Evolutionary conservation across 257 asterid genomes (phyloP).

Genomic region (Paulownia fortunei): DNA sequence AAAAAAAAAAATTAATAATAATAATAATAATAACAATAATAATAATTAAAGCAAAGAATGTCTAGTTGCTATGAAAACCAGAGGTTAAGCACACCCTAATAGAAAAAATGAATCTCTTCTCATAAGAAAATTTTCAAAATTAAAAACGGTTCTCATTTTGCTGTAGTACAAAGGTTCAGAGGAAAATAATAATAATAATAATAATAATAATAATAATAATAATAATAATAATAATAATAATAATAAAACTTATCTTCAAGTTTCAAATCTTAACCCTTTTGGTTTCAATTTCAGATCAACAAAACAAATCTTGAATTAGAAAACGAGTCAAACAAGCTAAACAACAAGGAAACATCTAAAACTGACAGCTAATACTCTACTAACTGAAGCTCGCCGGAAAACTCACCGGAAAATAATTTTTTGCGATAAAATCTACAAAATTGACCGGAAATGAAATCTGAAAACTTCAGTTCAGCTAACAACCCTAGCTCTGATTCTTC

Average conservation of each 20-base stretch:
- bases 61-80: background rate
- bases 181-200: background rate
- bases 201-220: background rate
- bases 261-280: background rate
- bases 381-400: slow-evolving; percentile 36
- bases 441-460: slow-evolving; percentile 23
- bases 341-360: slow-evolving; percentile 3
- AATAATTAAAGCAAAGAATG: background rate
- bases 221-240: background rate
- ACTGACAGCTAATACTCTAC: slow-evolving; percentile 14
- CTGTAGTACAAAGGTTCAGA: background rate
- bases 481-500: slow-evolving; percentile 45
- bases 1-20: too few relatives aligned
- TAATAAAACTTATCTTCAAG: background rate
- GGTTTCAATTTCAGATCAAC: slow-evolving; percentile 20
- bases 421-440: slow-evolving; percentile 20
- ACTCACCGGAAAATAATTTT: slow-evolving; percentile 52
- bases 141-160: background rate
- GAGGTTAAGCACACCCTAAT: background rate
- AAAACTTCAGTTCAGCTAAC: slow-evolving; percentile 28
- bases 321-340: slow-evolving; percentile 25
- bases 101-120: background rate
- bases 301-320: slow-evolving; percentile 2
- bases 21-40: too few relatives aligned
- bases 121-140: background rate